Percentiles rank a stretch among this genome's conserved stretches.
phyloP scores from a whole-genome alignment of 225 moss, liverwort and hornwort genomes.

The Neckera pumila region DNA sequence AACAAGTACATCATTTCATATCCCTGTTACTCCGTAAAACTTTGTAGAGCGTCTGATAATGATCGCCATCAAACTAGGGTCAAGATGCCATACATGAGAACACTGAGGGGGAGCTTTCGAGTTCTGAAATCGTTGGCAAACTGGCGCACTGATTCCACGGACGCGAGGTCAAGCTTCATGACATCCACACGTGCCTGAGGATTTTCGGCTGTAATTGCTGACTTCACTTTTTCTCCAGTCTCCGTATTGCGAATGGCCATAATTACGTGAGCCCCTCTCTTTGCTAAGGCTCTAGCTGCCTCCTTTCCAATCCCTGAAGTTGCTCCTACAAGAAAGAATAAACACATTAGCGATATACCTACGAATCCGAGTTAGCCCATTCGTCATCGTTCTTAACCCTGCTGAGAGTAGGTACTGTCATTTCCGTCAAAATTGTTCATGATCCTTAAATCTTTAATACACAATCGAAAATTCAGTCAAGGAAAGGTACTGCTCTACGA shows the following conservation, averaged over 20 bases:
- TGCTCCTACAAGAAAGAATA: conserved; percentile 30
- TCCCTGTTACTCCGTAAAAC: not conserved
- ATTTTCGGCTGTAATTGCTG: conserved; percentile 9
- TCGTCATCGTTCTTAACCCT: not conserved
- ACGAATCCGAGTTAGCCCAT: not conserved
- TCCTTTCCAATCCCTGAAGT: conserved; percentile 55
- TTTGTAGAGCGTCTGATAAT: not conserved
- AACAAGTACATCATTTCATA: not conserved
- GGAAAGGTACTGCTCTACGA: not conserved
- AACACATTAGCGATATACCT: not conserved
- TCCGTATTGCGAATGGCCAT: conserved; percentile 43
- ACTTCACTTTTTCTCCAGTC: conserved; percentile 38
- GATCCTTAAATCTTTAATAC: not conserved
- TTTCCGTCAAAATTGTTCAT: not conserved
- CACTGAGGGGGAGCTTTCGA: conserved; percentile 30
- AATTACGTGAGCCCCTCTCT: conserved; percentile 47
- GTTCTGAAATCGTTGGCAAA: conserved; percentile 40
- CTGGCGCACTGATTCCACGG: conserved; percentile 43
- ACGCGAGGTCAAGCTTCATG: conserved; percentile 50
- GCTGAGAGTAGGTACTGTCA: not conserved
- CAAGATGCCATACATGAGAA: conserved; percentile 38
- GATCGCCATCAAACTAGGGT: not conserved
- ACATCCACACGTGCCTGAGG: conserved; percentile 43
- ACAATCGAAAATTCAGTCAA: not conserved
- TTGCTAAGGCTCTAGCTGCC: conserved; percentile 40